phyloP scores from a whole-genome alignment of 495 filamentous ascomycete genomes.

The Delitschia confertaspora region DNA sequence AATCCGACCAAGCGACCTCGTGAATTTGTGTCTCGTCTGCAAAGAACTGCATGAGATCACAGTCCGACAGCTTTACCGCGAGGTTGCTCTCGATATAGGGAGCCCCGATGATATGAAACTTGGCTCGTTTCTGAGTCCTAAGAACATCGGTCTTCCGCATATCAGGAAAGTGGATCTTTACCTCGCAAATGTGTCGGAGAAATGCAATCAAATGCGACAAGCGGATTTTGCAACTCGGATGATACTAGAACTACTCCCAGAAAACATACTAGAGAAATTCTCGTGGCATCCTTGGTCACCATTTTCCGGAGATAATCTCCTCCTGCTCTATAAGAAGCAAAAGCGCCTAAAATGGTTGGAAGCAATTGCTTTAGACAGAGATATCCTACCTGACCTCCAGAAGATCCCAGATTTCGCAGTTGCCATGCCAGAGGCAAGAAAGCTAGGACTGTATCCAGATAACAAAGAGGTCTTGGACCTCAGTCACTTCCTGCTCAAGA shows the following conservation, averaged over 20 bases:
- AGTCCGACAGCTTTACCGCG: constrained; percentile 34
- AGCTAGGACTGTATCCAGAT: constrained; percentile 34
- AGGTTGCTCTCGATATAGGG: constrained; percentile 34
- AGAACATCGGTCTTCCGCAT: constrained; percentile 35
- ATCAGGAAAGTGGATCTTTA: constrained; percentile 33
- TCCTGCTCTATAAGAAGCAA: constrained; percentile 36
- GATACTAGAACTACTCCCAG: constrained; percentile 36
- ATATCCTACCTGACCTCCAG: constrained; percentile 28
- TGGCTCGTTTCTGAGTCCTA: constrained; percentile 32
- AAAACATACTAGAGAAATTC: constrained; percentile 35
- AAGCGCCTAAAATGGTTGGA: constrained; percentile 35
- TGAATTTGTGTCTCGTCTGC: constrained; percentile 34
- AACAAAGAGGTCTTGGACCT: constrained; percentile 28
- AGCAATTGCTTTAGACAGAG: constrained; percentile 32
- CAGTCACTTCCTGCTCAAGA: constrained; percentile 29
- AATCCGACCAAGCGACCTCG: constrained; percentile 34
- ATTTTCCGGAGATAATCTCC: constrained; percentile 34
- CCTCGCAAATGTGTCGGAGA: constrained; percentile 29
- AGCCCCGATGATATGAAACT: constrained; percentile 30
- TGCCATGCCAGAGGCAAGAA: constrained; percentile 28
- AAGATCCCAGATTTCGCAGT: constrained; percentile 29
- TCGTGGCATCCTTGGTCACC: constrained; percentile 36
- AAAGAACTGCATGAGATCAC: constrained; percentile 35
- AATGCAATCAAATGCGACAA: constrained; percentile 32
- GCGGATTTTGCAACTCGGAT: constrained; percentile 35